Evolutionary conservation across 495 filamentous ascomycete genomes (phyloP).

Genomic region (Patellaria atrata): DNA sequence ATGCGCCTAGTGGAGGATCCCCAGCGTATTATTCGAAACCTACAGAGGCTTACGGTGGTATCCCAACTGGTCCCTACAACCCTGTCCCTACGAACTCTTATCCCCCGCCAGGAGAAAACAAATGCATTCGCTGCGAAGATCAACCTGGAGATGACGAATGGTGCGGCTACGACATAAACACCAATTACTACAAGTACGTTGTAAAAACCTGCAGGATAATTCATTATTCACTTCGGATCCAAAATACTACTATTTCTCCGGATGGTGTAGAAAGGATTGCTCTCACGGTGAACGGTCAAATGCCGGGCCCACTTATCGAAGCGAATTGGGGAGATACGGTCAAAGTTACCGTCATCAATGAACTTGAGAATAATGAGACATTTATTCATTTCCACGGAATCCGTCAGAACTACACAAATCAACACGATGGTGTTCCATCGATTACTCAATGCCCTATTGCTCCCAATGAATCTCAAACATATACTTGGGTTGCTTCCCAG

Average conservation of each 20-base stretch:
- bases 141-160: conserved; percentile 21
- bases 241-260: conserved; percentile 22
- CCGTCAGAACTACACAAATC: conserved; percentile 34
- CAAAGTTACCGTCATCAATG: conserved; percentile 23
- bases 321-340: conserved; percentile 30
- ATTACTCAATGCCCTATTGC: conserved; percentile 33
- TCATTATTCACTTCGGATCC: conserved; percentile 23
- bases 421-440: conserved; percentile 30
- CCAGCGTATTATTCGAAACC: no score
- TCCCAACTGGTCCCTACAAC: no score
- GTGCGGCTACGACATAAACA: conserved; percentile 25
- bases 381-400: conserved; percentile 39
- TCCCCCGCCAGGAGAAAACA: not conserved
- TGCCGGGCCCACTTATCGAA: conserved; percentile 25
- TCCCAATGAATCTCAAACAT: conserved; percentile 26
- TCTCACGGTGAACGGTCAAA: conserved; percentile 23
- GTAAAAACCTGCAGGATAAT: conserved; percentile 25
- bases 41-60: no score
- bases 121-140: conserved; percentile 26
- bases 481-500: conserved; percentile 17
- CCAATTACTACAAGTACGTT: conserved; percentile 21
- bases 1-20: no score
- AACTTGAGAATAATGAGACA: conserved; percentile 28
- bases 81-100: no score
- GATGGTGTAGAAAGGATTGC: conserved; percentile 23